Base-by-base conservation (phyloP, 371 early-diverging fungal genomes). In the Umbelopsis sp. region DNA sequence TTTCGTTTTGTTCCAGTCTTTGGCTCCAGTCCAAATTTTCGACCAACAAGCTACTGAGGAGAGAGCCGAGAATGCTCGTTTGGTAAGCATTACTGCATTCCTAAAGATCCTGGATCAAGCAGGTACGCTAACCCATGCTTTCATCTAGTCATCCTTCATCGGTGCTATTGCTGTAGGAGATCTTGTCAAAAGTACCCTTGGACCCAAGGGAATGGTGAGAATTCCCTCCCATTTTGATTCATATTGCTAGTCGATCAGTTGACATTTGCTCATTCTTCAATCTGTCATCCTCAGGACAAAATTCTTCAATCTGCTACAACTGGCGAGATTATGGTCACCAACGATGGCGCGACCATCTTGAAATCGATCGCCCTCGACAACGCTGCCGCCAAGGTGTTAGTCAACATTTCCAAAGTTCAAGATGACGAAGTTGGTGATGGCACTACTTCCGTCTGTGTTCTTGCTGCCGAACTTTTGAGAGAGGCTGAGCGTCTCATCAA, bases 371-470 rank as follows among this genome's bases (percentile, higher is more conserved):
- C 95, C 18, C 89, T 99, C 48, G 99, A 99, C 81, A 97, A 98
- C 78, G 95, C 99, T 7, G 97, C 99, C 44, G 99, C 99, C 69
- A 97, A 98, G 83, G 96, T 99, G 16, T 86, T 99, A 57, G 98
- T 99, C 71, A 97, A 96, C 85, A 91, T 95, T 66, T 97, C 99
- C 70, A 96, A 98, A 78, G 99, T 97, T 14, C 99, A 99, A 86
- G 99, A 99, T 82, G 98, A 97, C 81, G 99, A 99, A 83, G 99
- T 99, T 29, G 99, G 99, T 66, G 99, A 99, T 83, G 99, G 99
- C 62, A 99, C 99, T 16, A 99, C 99, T 35, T 96, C 98, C 6
- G 99, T 99, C 18, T 97, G 98, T 76, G 97, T 99, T 44, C 87
- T 99, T 65, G 98, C 99, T 14, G 93, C 98, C 35, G 97, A 99